Percentiles rank a stretch among this genome's conserved stretches.
These are phyloP conservation scores for Penicillium verrucosum DNA, from an alignment of 2,329 filamentous ascomycete species.

Conservation along the genomic window DNA sequence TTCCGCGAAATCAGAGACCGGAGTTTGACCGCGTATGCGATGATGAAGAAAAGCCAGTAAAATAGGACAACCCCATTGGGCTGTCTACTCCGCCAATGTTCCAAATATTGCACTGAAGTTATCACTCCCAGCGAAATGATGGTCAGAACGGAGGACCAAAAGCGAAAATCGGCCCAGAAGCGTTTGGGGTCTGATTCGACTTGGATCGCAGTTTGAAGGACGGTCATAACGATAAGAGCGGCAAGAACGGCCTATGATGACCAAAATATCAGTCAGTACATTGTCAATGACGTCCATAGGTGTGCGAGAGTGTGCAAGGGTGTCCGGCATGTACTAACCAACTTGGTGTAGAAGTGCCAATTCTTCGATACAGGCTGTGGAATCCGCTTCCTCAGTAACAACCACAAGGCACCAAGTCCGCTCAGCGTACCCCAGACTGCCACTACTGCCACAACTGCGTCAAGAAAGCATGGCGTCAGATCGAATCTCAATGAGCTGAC, in stretches of 20 bases:
- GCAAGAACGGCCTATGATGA: slow-evolving; percentile 58
- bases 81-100: slow-evolving; percentile 77
- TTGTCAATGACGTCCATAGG: not conserved
- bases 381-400: slow-evolving; percentile 68
- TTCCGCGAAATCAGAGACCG: slow-evolving; percentile 80
- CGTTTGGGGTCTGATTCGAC: slow-evolving; percentile 64
- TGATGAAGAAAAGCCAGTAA: slow-evolving; percentile 85
- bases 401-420: slow-evolving; percentile 75
- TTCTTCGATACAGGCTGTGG: slow-evolving; percentile 70
- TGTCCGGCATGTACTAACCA: slow-evolving; percentile 56
- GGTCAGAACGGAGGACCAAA: slow-evolving; percentile 74
- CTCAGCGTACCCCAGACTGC: slow-evolving; percentile 75
- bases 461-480: slow-evolving; percentile 96
- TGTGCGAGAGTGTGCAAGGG: not conserved
- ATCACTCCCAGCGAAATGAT: slow-evolving; percentile 70
- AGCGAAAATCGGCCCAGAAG: slow-evolving; percentile 79
- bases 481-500: slow-evolving; percentile 84
- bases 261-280: not conserved
- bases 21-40: slow-evolving; percentile 76
- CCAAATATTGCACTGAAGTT: slow-evolving; percentile 77
- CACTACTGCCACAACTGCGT: slow-evolving; percentile 78
- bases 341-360: slow-evolving; percentile 89
- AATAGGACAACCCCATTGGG: slow-evolving; percentile 85
- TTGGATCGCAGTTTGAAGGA: slow-evolving; percentile 72
- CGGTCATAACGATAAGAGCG: slow-evolving; percentile 65